Evolutionary conservation across 2,329 filamentous ascomycete species (phyloP).

Genomic region (Colletotrichum limetticola): DNA sequence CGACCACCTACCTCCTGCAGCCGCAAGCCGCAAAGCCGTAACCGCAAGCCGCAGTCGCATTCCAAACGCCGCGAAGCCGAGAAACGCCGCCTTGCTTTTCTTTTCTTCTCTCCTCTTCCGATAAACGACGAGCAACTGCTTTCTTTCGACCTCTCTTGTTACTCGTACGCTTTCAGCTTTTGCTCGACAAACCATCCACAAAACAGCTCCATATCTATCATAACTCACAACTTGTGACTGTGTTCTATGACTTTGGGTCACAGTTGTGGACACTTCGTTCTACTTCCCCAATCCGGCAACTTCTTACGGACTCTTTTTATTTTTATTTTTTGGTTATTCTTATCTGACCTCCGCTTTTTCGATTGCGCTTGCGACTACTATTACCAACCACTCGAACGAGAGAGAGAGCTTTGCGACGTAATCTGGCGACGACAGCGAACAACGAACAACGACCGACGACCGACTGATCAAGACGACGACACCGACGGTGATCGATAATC

Average conservation of each 20-base stretch:
- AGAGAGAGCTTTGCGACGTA: not conserved
- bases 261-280: constrained; percentile 15
- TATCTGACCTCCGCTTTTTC: constrained; percentile 23
- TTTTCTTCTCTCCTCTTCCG: not conserved
- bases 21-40: not conserved
- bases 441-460: not conserved
- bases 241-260: not conserved
- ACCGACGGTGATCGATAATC: constrained; percentile 14
- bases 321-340: not conserved
- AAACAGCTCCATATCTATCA: not conserved
- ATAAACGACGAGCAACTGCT: not conserved
- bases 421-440: constrained; percentile 2
- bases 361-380: constrained; percentile 7
- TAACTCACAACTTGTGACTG: not conserved
- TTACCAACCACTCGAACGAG: not conserved
- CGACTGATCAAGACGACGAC: constrained; percentile 1
- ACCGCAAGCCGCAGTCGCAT: not conserved
- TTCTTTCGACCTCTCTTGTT: not conserved
- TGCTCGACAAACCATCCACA: not conserved
- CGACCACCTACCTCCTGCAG: not conserved
- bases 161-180: not conserved
- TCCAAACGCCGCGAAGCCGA: constrained; percentile 12
- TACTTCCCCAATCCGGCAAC: constrained; percentile 21
- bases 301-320: constrained; percentile 2
- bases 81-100: not conserved